Evolutionary conservation across 768 basidiomycete genomes (phyloP), one percentile per base, ranked within the genome.

Genomic region (Macrolepiota fuliginosa): DNA sequence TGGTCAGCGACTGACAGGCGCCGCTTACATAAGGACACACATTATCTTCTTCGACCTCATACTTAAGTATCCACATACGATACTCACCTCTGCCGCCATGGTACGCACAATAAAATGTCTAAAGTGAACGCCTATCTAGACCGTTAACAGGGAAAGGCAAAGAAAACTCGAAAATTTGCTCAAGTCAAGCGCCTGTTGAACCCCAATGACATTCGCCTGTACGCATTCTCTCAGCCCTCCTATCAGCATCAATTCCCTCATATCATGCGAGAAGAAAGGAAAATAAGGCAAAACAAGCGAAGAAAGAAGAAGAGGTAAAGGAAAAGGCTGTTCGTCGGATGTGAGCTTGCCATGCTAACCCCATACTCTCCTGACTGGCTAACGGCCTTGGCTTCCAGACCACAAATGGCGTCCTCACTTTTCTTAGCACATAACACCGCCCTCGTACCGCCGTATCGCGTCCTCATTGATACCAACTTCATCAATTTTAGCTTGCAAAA

Each of bases 401-500:
- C 91, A 3, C 90, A 92, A 70, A 81, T 90, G 46, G 87, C 95
- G n/a, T 91, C 94, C 32, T 94, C 95, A 19, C 80, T 98, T 66
- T 98, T 98, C 81, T 81, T 99, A 45, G 88, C 91, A 3, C 97
- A 98, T 73, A 98, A 99, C 73, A 88, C 91, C 22, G 90, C 97
- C 19, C 90, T 99, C 51, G 96, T 93, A 0, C 97, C 97, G 0
- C 97, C 97, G 2, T 99, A 98, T 72, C 88, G 96, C 19, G 93
- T 99, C 27, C 85, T 99, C 40, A 94, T 99, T 63, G 97, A 99
- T 75, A 99, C 97, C 71, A 99, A 99, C 73, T 98, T 99, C 68
- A 99, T 99, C 82, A 98, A 98, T 72, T 96, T 98, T 73, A 93
- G 90, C 66, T 82, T 99, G 53, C 97, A 99, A 78, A 99, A 98